phyloP scores from a whole-genome alignment of 192 early-diverging fungal genomes.

The Coemansia sp. region DNA sequence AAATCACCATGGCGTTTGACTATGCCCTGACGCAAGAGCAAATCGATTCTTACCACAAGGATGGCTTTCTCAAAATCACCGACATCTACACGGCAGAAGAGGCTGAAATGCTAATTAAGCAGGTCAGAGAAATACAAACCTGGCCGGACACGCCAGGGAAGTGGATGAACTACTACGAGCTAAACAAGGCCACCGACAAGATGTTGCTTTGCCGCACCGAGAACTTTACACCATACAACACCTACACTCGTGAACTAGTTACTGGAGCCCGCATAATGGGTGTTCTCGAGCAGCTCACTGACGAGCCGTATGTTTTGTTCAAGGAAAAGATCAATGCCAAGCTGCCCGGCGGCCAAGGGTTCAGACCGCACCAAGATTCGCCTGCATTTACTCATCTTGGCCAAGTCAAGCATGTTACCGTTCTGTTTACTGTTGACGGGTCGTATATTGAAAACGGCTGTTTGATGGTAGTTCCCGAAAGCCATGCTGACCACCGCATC shows the following conservation, averaged over 20 bases:
- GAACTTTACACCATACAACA: constrained; percentile 61
- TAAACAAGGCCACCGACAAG: constrained; percentile 45
- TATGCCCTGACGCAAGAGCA: constrained; percentile 57
- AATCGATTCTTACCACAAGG: constrained; percentile 44
- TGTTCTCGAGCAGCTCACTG: constrained; percentile 55
- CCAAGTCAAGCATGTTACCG: constrained; percentile 57
- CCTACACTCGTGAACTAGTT: constrained; percentile 51
- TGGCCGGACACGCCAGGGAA: constrained; percentile 59
- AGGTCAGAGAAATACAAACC: constrained; percentile 50
- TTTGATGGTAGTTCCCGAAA: constrained; percentile 58
- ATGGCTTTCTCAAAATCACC: constrained; percentile 60
- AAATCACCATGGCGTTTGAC: constrained; percentile 16
- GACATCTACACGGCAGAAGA: constrained; percentile 58
- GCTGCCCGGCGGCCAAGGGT: constrained; percentile 61
- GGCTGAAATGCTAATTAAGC: constrained; percentile 45
- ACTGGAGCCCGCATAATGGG: constrained; percentile 50
- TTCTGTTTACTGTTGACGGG: constrained; percentile 60
- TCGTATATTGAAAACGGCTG: constrained; percentile 61
- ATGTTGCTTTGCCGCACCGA: constrained; percentile 62
- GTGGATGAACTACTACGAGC: constrained; percentile 69
- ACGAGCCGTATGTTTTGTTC: constrained; percentile 59
- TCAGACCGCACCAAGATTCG: constrained; percentile 62
- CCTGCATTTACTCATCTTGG: constrained; percentile 64
- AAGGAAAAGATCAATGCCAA: constrained; percentile 68
- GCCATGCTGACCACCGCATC: constrained; percentile 41